phyloP scores from a whole-genome alignment of 129 eudicot genomes.

The Cynara cardunculus region DNA sequence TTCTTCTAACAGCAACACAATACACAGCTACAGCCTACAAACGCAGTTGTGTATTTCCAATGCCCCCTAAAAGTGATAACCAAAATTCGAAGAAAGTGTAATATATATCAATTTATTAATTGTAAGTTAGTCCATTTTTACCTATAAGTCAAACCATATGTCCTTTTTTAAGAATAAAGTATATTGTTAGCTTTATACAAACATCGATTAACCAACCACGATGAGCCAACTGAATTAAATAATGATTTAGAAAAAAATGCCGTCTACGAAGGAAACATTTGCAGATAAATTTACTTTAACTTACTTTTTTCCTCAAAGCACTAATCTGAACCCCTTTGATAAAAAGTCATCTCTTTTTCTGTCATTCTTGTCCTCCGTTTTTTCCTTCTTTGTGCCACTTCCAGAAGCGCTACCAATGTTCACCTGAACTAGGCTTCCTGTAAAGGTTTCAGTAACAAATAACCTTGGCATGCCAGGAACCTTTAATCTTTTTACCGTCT shows the following conservation, averaged over 20 bases:
- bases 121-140: slow-evolving; percentile 3
- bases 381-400: slow-evolving; percentile 18
- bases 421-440: slow-evolving; percentile 36
- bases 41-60: neutral
- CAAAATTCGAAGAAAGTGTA: neutral
- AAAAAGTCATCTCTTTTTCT: slow-evolving; percentile 36
- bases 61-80: neutral
- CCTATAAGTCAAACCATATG: neutral
- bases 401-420: slow-evolving; percentile 17
- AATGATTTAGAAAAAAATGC: neutral
- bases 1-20: neutral
- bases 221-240: neutral
- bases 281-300: slow-evolving; percentile 7
- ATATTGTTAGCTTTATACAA: neutral
- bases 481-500: slow-evolving; percentile 15
- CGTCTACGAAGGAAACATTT: neutral
- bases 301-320: slow-evolving; percentile 13
- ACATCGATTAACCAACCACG: neutral
- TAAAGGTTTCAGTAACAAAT: slow-evolving; percentile 22
- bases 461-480: slow-evolving; percentile 31
- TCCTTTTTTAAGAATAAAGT: slow-evolving; percentile 1
- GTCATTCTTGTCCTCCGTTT: slow-evolving; percentile 3
- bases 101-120: neutral
- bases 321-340: slow-evolving; percentile 35
- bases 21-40: neutral